Base-by-base conservation (phyloP, 1,284 basidiomycete genomes). In the Trichosporon ovoides region DNA sequence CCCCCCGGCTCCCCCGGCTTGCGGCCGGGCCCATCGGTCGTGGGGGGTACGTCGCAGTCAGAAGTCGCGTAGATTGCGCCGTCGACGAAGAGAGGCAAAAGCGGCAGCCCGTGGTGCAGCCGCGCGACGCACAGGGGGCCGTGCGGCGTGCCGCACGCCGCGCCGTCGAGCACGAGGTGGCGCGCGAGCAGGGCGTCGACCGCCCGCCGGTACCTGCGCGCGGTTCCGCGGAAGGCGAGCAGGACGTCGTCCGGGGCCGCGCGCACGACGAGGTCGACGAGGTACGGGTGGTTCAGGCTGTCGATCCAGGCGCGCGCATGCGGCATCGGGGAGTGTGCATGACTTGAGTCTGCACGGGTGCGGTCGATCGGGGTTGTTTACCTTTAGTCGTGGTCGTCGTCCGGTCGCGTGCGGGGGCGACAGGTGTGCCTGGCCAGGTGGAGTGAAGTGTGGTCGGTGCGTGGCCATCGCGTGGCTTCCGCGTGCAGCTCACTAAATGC, bases 161-260 rank as follows among this genome's bases (percentile, higher is more conserved):
- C 22, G 14, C 43, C 43, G 16, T 48, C 43, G 16, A 48, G 43
- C 4, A 48, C 43, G 4, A 48, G 43, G 24, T 48, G 43, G 10
- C 43, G 24, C 43, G n/a, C 43, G 24, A 48, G 43, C 43, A 48
- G 28, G 16, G 43, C 43, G 43, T 48, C 43, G 24, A 28, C 43
- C 3, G 16, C 11, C 11, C 43, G 43, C 14, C 43, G 22, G 22
- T 24, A 28, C 43, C 28, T 28, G 24, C 43, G 14, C 14, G 43
- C 18, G 3, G 43, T 48, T 14, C 22, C 43, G 22, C 43, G 43
- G 43, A 48, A 48, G 14, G 43, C 24, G 22, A 28, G 43, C 43
- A 48, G 43, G 16, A 48, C 43, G 11, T 48, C 43, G 24, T 18
- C 18, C 14, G 22, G 4, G 24, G 43, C 24, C 14, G 22, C 24